Conservation (phyloP, 2,329 filamentous ascomycete genomes). For the Alternaria panax region DNA sequence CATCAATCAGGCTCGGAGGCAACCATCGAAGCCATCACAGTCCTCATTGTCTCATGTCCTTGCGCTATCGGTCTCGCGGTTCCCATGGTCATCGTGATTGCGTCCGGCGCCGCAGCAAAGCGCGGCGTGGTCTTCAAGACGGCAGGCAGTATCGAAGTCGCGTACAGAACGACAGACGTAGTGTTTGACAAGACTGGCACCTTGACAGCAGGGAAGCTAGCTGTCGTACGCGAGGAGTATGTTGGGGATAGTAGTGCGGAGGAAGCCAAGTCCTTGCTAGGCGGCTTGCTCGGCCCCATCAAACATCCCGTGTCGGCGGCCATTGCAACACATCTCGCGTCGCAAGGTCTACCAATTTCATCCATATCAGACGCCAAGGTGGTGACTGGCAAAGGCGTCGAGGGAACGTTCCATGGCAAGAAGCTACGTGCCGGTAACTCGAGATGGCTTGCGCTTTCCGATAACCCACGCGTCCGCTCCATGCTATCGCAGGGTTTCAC, state of each 20-base stretch:
- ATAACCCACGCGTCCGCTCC: constrained; percentile 54
- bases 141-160: constrained; percentile 68
- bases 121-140: constrained; percentile 75
- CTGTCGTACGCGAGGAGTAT: constrained; percentile 43
- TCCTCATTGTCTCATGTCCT: constrained; percentile 79
- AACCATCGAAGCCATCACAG: constrained; percentile 68
- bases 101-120: constrained; percentile 69
- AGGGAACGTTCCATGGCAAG: constrained; percentile 44
- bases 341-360: constrained; percentile 1
- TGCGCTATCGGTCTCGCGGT: constrained; percentile 79
- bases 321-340: constrained; percentile 54
- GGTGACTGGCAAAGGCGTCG: constrained; percentile 55
- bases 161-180: constrained; percentile 68
- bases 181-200: constrained; percentile 86
- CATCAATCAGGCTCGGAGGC: constrained; percentile 56
- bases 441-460: constrained; percentile 54
- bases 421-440: constrained; percentile 57
- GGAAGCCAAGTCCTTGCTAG: constrained; percentile 27
- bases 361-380: constrained; percentile 37
- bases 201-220: constrained; percentile 66
- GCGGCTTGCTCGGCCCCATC: constrained; percentile 53
- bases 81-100: constrained; percentile 80
- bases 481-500: constrained; percentile 31
- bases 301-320: constrained; percentile 63
- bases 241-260: constrained; percentile 13